phyloP scores from a whole-genome alignment of 192 early-diverging fungal species.

The Thamnidium elegans region DNA sequence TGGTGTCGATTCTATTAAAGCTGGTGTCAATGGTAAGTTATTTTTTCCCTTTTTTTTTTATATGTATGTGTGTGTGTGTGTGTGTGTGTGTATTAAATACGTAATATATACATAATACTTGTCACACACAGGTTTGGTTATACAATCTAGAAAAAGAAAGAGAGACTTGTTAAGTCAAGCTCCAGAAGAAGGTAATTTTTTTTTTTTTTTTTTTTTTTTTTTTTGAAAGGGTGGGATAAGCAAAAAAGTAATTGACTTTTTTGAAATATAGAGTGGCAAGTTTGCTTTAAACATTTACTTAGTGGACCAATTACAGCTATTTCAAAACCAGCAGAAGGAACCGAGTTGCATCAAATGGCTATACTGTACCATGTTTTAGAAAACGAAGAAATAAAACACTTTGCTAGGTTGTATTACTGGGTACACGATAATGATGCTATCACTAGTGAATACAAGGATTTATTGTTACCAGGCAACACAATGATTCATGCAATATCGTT shows the following conservation, averaged over 20 bases:
- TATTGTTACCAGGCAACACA: conserved; percentile 28
- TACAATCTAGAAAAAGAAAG: not conserved
- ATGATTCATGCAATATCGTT: conserved; percentile 25
- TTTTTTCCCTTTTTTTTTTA: not conserved
- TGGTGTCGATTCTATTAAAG: conserved; percentile 11
- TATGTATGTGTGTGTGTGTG: too few relatives aligned
- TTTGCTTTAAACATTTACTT: conserved; percentile 16
- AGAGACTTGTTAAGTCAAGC: not conserved
- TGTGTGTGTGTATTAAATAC: not conserved
- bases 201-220: too few relatives aligned
- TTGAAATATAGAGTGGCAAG: conserved; percentile 16
- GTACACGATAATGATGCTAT: not conserved
- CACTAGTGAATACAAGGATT: conserved; percentile 25
- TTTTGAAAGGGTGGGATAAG: not conserved
- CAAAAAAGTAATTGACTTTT: not conserved
- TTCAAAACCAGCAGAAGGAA: conserved; percentile 3
- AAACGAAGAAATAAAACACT: conserved; percentile 26
- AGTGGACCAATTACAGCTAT: conserved; percentile 24
- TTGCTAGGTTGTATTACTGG: conserved; percentile 25
- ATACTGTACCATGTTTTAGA: conserved; percentile 29
- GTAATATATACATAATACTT: not conserved
- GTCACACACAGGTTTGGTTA: not conserved
- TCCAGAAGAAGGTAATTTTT: not conserved
- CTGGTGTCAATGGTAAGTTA: conserved; percentile 17
- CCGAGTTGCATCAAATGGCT: conserved; percentile 16